Base-by-base conservation (phyloP, 345 rosid genomes). In the Citrus mangshanensis region DNA sequence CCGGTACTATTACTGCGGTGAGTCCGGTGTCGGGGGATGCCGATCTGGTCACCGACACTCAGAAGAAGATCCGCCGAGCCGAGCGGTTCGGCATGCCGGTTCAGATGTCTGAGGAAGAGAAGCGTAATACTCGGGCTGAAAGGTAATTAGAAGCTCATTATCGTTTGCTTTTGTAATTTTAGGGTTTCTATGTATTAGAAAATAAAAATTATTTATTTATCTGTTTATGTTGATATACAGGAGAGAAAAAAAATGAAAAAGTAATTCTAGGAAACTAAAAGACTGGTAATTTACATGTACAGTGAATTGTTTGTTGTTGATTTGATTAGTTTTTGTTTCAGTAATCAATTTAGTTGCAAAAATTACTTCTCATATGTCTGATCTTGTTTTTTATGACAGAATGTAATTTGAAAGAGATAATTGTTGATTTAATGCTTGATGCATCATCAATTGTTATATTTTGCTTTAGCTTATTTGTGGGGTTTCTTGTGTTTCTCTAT, bases 41-140 rank as follows among this genome's bases (percentile, higher is more conserved):
- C n/a, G 90, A 80, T 42, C 83, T 85, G 6, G 91, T 81, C 24
- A 78, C 89, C 75, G 87, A 88, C 67, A 78, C 85, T 46, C 90
- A 89, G 91, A 94, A 88, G 82, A 94, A 94, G 91, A 91, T 91
- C 64, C 95, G 91, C 30, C 93, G 99, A 60, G 99, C 99, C 8
- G 98, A 96, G 89, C 87, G 99, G 70, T 96, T 96, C 66, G 99
- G 98, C 4, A 81, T 93, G 63, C 84, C 88, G 24, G 95, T 96
- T 12, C 89, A 89, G 84, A 35, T 93, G 24, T 92, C 97, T 0
- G 99, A 96, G 86, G 82, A 89, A 75, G 99, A 96, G 88, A 96
- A 96, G 79, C 98, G 97, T 37, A 89, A 86, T 88, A 89, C 95
- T 75, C 95, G 99, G 10, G 97, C 99, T 58, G 98, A 91, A 84